Conservation (phyloP, 208 protist genomes). For the Trypanosoma melophagium region DNA sequence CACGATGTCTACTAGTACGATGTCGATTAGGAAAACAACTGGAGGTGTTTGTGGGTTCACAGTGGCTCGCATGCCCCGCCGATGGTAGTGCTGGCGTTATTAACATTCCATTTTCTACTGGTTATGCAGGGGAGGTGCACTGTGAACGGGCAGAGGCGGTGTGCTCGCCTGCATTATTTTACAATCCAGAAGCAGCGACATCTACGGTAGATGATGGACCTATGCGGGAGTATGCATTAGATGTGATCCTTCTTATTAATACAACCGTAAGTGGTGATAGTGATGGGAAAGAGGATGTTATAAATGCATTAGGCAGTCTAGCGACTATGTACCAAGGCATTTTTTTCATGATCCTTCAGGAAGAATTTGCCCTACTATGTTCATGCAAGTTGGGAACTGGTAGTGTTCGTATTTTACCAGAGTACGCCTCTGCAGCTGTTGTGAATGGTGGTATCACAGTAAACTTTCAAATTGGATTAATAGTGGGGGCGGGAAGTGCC, state of each 20-base stretch:
- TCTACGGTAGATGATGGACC: background rate
- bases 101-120: slow-evolving; percentile 20
- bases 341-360: background rate
- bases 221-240: slow-evolving; percentile 19
- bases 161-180: slow-evolving; percentile 29
- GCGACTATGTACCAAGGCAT: background rate
- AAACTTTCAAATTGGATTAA: slow-evolving; percentile 7
- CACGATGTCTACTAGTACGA: slow-evolving; percentile 17
- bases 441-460: background rate
- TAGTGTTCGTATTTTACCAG: slow-evolving; percentile 6
- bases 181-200: background rate
- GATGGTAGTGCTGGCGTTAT: slow-evolving; percentile 40
- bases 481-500: background rate
- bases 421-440: background rate
- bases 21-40: slow-evolving; percentile 24
- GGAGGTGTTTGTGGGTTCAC: slow-evolving; percentile 35
- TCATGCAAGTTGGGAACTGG: background rate
- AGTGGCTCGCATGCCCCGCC: slow-evolving; percentile 49
- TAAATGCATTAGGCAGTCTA: background rate
- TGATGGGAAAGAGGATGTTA: background rate
- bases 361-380: slow-evolving; percentile 1
- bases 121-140: slow-evolving; percentile 34
- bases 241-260: slow-evolving; percentile 18
- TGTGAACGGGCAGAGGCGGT: slow-evolving; percentile 45
- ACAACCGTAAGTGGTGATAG: background rate